Conservation (phyloP, 2,329 filamentous ascomycete species). For the Bipolaris zeicola region DNA sequence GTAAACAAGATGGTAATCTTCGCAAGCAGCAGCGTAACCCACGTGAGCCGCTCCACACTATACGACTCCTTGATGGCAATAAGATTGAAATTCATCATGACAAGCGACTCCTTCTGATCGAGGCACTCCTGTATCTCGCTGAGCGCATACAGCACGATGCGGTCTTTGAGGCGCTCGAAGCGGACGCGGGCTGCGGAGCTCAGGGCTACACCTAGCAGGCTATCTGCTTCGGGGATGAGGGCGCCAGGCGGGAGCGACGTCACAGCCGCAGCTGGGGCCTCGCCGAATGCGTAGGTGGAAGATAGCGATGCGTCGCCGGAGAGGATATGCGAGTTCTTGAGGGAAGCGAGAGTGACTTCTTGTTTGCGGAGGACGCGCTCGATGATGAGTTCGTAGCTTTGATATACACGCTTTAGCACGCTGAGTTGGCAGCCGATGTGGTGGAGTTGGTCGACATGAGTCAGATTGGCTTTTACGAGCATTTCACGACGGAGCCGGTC, state of each 20-base stretch:
- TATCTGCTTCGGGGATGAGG: constrained; percentile 44
- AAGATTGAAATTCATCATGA: constrained; percentile 77
- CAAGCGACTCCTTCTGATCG: constrained; percentile 72
- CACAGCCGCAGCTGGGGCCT: background rate
- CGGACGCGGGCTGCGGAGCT: constrained; percentile 60
- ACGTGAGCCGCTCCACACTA: constrained; percentile 72
- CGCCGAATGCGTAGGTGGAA: constrained; percentile 27
- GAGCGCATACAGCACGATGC: constrained; percentile 65
- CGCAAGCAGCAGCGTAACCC: constrained; percentile 73
- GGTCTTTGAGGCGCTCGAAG: constrained; percentile 64
- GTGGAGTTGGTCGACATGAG: constrained; percentile 60
- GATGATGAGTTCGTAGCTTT: constrained; percentile 65
- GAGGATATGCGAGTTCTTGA: constrained; percentile 52
- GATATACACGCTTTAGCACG: constrained; percentile 65
- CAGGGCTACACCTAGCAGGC: constrained; percentile 52
- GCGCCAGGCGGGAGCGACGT: constrained; percentile 14
- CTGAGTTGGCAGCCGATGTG: constrained; percentile 65
- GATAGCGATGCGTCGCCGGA: constrained; percentile 38
- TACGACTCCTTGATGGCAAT: constrained; percentile 76
- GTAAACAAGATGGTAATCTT: constrained; percentile 78
- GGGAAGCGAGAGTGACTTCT: constrained; percentile 50
- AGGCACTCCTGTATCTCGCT: constrained; percentile 67
- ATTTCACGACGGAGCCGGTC: constrained; percentile 60
- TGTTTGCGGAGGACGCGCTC: constrained; percentile 60
- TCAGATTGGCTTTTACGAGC: constrained; percentile 56